Evolutionary conservation across 768 basidiomycete genomes (phyloP).

Genomic region (Russula sp.): DNA sequence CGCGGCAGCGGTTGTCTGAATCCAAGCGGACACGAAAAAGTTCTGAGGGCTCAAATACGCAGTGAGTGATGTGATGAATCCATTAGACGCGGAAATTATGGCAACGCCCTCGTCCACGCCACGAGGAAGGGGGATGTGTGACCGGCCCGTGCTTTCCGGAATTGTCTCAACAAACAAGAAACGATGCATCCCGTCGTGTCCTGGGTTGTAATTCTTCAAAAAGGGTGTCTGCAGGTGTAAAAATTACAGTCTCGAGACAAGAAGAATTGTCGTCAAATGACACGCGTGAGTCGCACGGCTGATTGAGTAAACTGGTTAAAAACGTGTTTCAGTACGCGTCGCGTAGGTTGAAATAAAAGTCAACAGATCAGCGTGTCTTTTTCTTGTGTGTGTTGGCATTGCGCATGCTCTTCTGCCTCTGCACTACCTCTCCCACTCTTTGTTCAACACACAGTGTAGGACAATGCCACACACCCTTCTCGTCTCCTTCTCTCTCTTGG

Average conservation of each 20-base stretch:
- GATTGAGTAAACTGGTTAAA: slow-evolving; percentile 2
- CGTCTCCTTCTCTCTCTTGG: slow-evolving; percentile 34
- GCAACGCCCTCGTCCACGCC: background rate
- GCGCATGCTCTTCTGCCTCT: background rate
- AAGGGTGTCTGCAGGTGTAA: too few species aligned
- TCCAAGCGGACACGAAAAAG: background rate
- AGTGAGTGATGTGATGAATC: background rate
- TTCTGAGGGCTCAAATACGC: too few species aligned
- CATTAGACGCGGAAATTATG: background rate
- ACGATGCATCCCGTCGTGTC: too few species aligned
- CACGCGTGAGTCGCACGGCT: background rate
- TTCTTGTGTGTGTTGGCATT: background rate
- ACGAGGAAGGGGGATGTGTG: background rate
- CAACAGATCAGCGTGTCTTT: background rate
- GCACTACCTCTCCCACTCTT: background rate
- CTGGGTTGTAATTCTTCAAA: too few species aligned
- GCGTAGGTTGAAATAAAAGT: background rate
- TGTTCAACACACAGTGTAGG: background rate
- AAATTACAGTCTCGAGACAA: background rate
- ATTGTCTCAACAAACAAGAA: background rate
- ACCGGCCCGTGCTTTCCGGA: background rate
- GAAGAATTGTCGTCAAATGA: background rate
- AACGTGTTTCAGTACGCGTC: background rate
- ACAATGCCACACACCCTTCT: slow-evolving; percentile 35
- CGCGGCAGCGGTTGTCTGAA: background rate